Conservation (phyloP, 306 rosid genomes). For the Trichosanthes truncata region DNA sequence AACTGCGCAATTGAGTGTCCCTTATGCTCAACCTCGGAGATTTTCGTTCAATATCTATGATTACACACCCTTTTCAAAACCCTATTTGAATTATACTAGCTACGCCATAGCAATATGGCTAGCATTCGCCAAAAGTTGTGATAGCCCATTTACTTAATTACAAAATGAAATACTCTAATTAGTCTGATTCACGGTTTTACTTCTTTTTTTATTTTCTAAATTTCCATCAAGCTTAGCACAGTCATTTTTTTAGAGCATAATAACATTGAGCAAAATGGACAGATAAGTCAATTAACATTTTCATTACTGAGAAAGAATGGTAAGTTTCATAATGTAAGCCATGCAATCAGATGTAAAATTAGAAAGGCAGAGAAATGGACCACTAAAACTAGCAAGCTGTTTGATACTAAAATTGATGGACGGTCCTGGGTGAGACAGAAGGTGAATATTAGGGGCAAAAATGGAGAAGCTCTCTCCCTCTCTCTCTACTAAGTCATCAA, state of each 20-base stretch:
- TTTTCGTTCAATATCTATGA: background rate
- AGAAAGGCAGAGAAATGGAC: background rate
- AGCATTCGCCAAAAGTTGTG: background rate
- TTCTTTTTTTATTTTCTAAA: background rate
- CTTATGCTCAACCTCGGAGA: background rate
- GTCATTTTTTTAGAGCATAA: background rate
- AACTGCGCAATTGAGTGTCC: background rate
- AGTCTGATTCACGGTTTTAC: background rate
- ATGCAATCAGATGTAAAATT: background rate
- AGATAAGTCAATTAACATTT: background rate
- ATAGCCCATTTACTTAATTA: background rate
- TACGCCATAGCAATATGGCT: background rate
- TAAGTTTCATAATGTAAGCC: background rate
- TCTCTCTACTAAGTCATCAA: no score
- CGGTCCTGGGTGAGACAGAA: background rate
- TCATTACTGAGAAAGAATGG: background rate
- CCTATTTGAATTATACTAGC: background rate
- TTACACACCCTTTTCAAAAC: background rate
- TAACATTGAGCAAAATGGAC: background rate
- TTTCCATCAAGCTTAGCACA: background rate
- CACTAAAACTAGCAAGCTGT: background rate
- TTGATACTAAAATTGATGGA: background rate
- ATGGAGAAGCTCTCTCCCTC: no score
- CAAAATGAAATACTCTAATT: background rate
- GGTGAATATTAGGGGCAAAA: no score